phyloP scores from a whole-genome alignment of 225 moss, liverwort and hornwort genomes.

The Asterella californica region DNA sequence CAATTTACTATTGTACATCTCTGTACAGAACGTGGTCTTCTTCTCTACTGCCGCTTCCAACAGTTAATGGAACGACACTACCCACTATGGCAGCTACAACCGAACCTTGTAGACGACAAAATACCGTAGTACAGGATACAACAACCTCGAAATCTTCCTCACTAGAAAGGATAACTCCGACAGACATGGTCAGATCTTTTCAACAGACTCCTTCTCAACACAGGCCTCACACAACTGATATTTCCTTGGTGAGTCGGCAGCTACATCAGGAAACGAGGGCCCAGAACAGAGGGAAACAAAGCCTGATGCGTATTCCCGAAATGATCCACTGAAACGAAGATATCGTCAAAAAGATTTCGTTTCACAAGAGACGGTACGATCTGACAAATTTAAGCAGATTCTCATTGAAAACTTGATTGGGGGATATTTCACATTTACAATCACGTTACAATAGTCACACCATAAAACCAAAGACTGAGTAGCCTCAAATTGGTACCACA shows the following conservation, averaged over 20 bases:
- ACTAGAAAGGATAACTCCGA: background rate
- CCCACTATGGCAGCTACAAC: background rate
- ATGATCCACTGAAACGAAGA: background rate
- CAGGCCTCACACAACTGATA: no score
- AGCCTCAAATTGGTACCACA: conserved; percentile 14
- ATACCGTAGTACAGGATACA: background rate
- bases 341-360: background rate
- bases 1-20: background rate
- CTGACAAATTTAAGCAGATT: background rate
- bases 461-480: conserved; percentile 27
- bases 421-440: conserved; percentile 39
- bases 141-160: background rate
- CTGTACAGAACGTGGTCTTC: background rate
- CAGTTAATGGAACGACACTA: background rate
- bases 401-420: conserved; percentile 13
- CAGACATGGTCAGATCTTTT: background rate
- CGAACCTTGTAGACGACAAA: background rate
- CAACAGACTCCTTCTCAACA: background rate
- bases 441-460: conserved; percentile 40
- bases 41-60: background rate
- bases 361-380: background rate
- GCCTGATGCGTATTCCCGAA: background rate
- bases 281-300: background rate
- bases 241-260: background rate
- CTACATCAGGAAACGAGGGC: background rate